Evolutionary conservation across 2,329 filamentous ascomycete genomes (phyloP).

Genomic region (Madurella mycetomatis): DNA sequence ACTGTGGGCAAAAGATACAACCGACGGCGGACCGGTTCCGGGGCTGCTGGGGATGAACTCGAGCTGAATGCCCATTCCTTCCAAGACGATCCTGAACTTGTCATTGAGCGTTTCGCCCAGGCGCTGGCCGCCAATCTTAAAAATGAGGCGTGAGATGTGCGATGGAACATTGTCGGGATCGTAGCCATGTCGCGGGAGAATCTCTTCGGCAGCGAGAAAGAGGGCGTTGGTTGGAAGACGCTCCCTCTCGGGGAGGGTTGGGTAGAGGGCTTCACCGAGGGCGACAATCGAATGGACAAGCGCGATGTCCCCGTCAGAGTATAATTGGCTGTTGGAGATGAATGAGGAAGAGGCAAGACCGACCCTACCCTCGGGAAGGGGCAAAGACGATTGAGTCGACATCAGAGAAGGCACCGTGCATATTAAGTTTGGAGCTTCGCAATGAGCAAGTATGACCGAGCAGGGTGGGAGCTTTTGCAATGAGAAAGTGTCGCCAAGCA

Average conservation of each 20-base stretch:
- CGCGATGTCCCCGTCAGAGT: constrained; percentile 61
- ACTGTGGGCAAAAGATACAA: constrained; percentile 7
- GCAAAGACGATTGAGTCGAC: constrained; percentile 35
- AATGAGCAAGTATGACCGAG: neutral
- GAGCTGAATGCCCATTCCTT: constrained; percentile 66
- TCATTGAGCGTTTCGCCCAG: constrained; percentile 56
- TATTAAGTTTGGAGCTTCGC: constrained; percentile 25
- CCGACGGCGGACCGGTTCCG: constrained; percentile 7
- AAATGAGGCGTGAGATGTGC: constrained; percentile 71
- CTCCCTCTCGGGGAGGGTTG: constrained; percentile 54
- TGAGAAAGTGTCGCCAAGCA: too few species aligned
- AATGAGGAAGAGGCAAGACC: constrained; percentile 23
- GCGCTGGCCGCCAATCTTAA: constrained; percentile 67
- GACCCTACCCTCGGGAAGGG: constrained; percentile 34
- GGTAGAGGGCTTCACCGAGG: constrained; percentile 62
- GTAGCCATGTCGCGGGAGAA: constrained; percentile 66
- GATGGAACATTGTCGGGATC: constrained; percentile 68
- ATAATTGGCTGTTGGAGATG: constrained; percentile 31
- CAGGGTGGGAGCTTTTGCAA: too few species aligned
- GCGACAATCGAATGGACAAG: constrained; percentile 73
- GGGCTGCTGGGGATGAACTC: constrained; percentile 44
- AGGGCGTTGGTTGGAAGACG: constrained; percentile 70
- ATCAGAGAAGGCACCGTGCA: constrained; percentile 35
- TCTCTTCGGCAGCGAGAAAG: constrained; percentile 73
- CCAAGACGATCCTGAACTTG: constrained; percentile 66